Base-by-base conservation (phyloP, 2,329 filamentous ascomycete species). In the Phaeoacremonium minimum region DNA sequence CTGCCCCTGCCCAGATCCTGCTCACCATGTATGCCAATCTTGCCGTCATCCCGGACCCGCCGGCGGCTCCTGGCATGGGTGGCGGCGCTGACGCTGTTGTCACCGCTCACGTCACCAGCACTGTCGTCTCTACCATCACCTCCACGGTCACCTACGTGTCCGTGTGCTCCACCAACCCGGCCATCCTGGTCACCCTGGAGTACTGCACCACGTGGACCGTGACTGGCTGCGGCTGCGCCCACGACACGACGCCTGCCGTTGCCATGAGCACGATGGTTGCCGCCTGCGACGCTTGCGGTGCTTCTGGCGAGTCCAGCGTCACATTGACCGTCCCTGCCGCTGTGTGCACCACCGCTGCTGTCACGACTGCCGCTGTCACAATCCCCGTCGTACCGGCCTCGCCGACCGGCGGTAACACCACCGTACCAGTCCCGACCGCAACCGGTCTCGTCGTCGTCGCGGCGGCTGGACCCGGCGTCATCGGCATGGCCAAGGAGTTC, bases 11-110 rank as follows among this genome's bases (percentile, higher is more conserved):
- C 0, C 51, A 46, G 28, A 46, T 56, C 28, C 56, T 71, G 6
- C 54, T 73, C 14, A 70, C 61, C 3, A 50, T 73, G 11, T 73
- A 72, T 52, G 66, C 55, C 30, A 51, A 57, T 37, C 43, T 65
- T 11, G 40, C 44, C 16, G 46, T 49, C 19, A 40, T 41, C 4
- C 52, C 46, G 1, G 51, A 38, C 4, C 64, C 67, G 1, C 66
- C 65, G 2, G 49, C 46, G 2, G 50, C 52, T 43, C 50, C 51
- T 14, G 46, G 54, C 47, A 15, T 54, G 53, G 55, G 53, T 46
- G 13, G 41, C 43, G 26, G 34, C 22, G 18, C 16, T 9, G 30
- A 33, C 13, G 22, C 29, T 14, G 35, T 18, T 7, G 14, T 17
- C 40, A 9, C 28, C 19, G n/a, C 22, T 20, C n/a, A 20, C n/a